These are phyloP conservation scores for Pichia exigua DNA, from an alignment of 805 yeast genomes.

Conservation along the genomic window DNA sequence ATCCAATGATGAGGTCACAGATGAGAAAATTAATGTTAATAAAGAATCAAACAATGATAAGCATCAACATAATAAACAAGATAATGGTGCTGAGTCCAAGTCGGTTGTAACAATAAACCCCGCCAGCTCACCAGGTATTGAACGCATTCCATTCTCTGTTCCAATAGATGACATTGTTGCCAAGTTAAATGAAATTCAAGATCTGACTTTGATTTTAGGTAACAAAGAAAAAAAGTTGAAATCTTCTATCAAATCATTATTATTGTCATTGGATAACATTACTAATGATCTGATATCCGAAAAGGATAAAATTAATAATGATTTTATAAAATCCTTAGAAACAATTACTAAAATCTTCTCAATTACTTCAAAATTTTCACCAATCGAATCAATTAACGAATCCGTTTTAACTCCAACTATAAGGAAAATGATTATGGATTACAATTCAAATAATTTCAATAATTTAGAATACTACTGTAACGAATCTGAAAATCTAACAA, in stretches of 20 bases:
- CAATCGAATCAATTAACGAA: slow-evolving; percentile 13
- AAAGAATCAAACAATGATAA: neutral
- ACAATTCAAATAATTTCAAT: slow-evolving; percentile 12
- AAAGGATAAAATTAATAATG: slow-evolving; percentile 14
- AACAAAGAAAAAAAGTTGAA: slow-evolving; percentile 6
- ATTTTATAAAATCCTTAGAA: slow-evolving; percentile 21
- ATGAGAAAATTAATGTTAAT: neutral
- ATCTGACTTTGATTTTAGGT: slow-evolving; percentile 4
- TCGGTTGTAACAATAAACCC: neutral
- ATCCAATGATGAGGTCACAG: neutral
- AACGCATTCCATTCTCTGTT: neutral
- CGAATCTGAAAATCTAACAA: slow-evolving; percentile 14
- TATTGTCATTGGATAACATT: neutral
- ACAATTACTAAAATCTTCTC: slow-evolving; percentile 20
- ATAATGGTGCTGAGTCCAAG: no score
- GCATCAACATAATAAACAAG: neutral
- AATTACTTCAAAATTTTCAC: slow-evolving; percentile 10
- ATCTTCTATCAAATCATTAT: slow-evolving; percentile 4
- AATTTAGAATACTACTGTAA: slow-evolving; percentile 17
- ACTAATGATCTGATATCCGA: slow-evolving; percentile 2
- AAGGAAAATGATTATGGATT: slow-evolving; percentile 18
- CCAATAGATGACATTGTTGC: slow-evolving; percentile 5
- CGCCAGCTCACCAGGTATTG: no score
- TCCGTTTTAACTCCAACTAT: slow-evolving; percentile 14
- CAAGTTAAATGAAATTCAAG: slow-evolving; percentile 8